Conservation (phyloP, 768 basidiomycete genomes). For the Strobilomyces confusus region DNA sequence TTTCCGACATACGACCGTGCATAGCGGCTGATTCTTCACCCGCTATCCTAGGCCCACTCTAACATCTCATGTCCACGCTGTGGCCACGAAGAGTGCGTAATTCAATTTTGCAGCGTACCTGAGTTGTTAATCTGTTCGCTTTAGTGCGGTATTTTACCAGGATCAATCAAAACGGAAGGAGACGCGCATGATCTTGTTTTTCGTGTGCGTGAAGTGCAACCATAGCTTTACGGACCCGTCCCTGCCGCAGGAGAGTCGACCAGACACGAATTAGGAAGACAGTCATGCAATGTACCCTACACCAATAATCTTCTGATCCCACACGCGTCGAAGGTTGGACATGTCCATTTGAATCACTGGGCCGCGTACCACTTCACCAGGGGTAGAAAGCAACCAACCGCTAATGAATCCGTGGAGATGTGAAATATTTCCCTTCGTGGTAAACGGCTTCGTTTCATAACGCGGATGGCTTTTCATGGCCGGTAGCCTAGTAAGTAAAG, state of each 20-base stretch:
- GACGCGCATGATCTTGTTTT: constrained; percentile 92
- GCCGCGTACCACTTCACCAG: neutral
- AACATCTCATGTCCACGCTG: constrained; percentile 71
- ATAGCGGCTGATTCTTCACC: neutral
- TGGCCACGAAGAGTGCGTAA: constrained; percentile 26
- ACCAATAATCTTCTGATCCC: constrained; percentile 1
- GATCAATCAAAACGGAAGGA: constrained; percentile 97
- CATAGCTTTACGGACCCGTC: constrained; percentile 71
- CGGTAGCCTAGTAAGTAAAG: neutral
- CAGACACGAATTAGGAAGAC: constrained; percentile 25
- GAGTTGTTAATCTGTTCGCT: constrained; percentile 4
- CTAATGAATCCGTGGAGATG: neutral
- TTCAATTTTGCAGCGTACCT: neutral
- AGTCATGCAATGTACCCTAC: neutral
- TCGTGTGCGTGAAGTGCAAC: constrained; percentile 81
- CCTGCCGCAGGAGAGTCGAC: constrained; percentile 42
- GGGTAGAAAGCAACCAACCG: neutral
- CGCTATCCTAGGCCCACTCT: constrained; percentile 63
- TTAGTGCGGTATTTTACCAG: constrained; percentile 91
- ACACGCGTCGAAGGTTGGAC: neutral
- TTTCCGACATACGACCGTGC: neutral
- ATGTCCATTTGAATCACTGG: neutral
- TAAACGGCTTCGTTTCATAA: neutral
- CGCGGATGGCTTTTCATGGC: neutral
- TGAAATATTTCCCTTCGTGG: neutral